Conservation (phyloP, 1,284 basidiomycete genomes). For the Ustanciosporium gigantosporum region DNA sequence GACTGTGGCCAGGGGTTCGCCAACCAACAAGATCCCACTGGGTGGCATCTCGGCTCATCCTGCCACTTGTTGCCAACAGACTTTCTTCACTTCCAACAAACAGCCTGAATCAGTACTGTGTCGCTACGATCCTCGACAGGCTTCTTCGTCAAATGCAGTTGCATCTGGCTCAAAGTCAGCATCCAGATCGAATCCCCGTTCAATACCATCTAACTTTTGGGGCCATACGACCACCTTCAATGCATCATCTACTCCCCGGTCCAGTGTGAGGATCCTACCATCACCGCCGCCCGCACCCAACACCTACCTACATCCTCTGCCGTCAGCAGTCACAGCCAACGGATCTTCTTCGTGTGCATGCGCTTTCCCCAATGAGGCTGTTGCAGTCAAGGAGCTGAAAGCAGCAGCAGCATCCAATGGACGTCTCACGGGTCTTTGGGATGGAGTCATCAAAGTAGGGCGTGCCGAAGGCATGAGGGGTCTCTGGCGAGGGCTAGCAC, state of each 20-base stretch:
- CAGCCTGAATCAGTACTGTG: conserved; percentile 49
- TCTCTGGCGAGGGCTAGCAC: conserved; percentile 57
- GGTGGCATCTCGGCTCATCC: conserved; percentile 28
- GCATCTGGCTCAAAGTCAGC: conserved; percentile 6
- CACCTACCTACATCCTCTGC: conserved; percentile 21
- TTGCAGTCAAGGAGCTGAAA: conserved; percentile 30
- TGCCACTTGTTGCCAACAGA: conserved; percentile 60
- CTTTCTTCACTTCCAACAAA: conserved; percentile 57
- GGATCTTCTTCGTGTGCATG: conserved; percentile 38
- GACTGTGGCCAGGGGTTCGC: background rate
- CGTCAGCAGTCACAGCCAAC: conserved; percentile 27
- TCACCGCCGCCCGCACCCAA: conserved; percentile 29
- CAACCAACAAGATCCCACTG: conserved; percentile 1
- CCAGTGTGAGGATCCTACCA: conserved; percentile 34
- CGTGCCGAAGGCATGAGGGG: conserved; percentile 51
- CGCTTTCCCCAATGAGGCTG: conserved; percentile 33
- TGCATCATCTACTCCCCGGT: conserved; percentile 14
- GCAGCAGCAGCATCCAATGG: conserved; percentile 28
- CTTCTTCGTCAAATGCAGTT: conserved; percentile 4
- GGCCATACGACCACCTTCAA: conserved; percentile 24
- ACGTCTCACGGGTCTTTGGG: conserved; percentile 51
- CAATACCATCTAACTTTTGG: conserved; percentile 9
- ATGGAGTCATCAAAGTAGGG: conserved; percentile 55
- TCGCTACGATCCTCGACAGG: conserved; percentile 56
- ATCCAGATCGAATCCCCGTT: conserved; percentile 45